These are phyloP conservation scores for Kazachstania viticola DNA, from an alignment of 805 yeast species.

Conservation along the genomic window DNA sequence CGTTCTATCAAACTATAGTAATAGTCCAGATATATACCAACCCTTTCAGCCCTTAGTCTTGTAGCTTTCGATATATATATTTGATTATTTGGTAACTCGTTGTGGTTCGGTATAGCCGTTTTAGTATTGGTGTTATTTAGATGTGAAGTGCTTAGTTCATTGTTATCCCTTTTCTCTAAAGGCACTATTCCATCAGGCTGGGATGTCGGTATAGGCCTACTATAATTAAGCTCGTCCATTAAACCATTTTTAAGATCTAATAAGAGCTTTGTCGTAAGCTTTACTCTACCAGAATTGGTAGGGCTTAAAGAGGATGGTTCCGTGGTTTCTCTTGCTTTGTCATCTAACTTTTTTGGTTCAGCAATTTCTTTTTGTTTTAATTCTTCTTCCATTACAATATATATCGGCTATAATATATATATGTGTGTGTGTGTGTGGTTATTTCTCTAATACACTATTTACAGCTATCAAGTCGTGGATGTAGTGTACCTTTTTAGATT, in stretches of 20 bases:
- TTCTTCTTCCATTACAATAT: too few species aligned
- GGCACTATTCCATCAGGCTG: background rate
- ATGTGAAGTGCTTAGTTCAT: too few species aligned
- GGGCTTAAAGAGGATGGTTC: too few species aligned
- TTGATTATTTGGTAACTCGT: background rate
- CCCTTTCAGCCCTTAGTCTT: conserved; percentile 22
- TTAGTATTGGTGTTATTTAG: background rate
- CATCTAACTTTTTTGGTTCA: background rate
- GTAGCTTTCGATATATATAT: conserved; percentile 10
- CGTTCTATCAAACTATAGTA: conserved; percentile 40
- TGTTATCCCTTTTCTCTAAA: too few species aligned
- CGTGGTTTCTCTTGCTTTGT: background rate
- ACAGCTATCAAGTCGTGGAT: background rate
- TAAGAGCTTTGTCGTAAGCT: conserved; percentile 17
- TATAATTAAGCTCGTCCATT: conserved; percentile 24
- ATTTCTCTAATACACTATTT: background rate
- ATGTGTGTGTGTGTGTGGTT: background rate
- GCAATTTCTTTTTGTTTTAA: background rate
- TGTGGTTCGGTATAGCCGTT: background rate
- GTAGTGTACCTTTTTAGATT: too few species aligned
- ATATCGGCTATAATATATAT: too few species aligned
- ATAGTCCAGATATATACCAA: conserved; percentile 30
- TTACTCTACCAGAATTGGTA: conserved; percentile 6
- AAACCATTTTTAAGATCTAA: conserved; percentile 19
- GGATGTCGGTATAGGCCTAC: conserved; percentile 3